Percentiles rank a stretch among this genome's conserved stretches.
Conservation (phyloP, 257 asterid genomes). For the Gentiana dahurica region DNA sequence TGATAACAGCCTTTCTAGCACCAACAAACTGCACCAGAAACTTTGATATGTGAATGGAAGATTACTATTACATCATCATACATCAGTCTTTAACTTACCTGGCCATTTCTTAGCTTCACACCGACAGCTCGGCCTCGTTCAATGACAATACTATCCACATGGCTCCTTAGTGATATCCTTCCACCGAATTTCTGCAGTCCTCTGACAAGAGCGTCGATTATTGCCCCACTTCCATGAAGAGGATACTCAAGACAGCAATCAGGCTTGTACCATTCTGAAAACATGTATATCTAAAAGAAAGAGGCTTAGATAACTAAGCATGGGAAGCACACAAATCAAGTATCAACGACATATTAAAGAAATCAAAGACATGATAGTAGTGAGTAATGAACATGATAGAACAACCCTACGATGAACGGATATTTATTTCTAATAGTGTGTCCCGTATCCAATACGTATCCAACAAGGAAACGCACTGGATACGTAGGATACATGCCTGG, state of each 20-base stretch:
- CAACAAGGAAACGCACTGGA: no score
- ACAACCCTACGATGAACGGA: no score
- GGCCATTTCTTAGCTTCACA: conserved; percentile 81
- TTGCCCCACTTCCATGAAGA: conserved; percentile 81
- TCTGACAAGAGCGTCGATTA: conserved; percentile 76
- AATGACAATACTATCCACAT: conserved; percentile 66
- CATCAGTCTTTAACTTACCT: conserved; percentile 38
- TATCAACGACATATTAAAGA: neutral
- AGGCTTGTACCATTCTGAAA: conserved; percentile 95
- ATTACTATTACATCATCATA: neutral
- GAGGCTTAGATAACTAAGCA: neutral
- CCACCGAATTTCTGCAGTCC: conserved; percentile 86
- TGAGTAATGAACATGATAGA: neutral
- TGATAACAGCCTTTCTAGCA: conserved; percentile 84
- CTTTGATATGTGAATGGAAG: no score
- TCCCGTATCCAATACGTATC: no score
- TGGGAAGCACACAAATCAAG: neutral
- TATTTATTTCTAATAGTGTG: no score
- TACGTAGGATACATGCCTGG: no score
- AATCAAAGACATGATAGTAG: neutral
- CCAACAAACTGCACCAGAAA: conserved; percentile 52
- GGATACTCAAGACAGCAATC: conserved; percentile 89
- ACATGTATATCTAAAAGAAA: conserved; percentile 69
- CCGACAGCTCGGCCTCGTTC: conserved; percentile 89
- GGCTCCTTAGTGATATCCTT: conserved; percentile 72